phyloP scores from a whole-genome alignment of 768 basidiomycete species.

The Trametes meyenii region DNA sequence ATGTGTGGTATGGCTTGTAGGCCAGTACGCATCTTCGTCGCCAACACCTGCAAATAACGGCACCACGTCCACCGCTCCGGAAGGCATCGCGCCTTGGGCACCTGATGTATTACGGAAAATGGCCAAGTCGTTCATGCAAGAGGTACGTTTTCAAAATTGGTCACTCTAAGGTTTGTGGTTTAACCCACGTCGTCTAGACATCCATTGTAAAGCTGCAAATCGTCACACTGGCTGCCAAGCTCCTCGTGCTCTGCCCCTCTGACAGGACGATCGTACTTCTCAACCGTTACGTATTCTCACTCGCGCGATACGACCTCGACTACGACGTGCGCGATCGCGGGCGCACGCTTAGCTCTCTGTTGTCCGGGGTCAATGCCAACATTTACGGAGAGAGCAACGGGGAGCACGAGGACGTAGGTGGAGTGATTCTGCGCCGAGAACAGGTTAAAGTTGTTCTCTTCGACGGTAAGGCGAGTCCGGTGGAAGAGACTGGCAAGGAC shows the following conservation, averaged over 20 bases:
- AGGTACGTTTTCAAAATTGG: constrained; percentile 47
- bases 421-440: constrained; percentile 80
- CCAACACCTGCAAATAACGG: constrained; percentile 30
- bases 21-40: constrained; percentile 75
- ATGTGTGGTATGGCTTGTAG: constrained; percentile 91
- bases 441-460: constrained; percentile 82
- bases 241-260: constrained; percentile 68
- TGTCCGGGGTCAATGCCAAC: constrained; percentile 50
- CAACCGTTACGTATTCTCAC: constrained; percentile 71
- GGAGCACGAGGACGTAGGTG: constrained; percentile 50
- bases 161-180: too few relatives aligned
- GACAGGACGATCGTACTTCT: constrained; percentile 55
- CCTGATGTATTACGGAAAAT: constrained; percentile 87
- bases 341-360: constrained; percentile 73
- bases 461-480: constrained; percentile 64
- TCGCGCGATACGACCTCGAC: constrained; percentile 86
- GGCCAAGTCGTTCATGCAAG: constrained; percentile 69
- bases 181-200: constrained; percentile 41
- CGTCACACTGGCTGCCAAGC: constrained; percentile 84
- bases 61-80: constrained; percentile 38
- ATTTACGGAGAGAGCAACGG: constrained; percentile 30
- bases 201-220: constrained; percentile 79
- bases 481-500: constrained; percentile 33
- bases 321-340: constrained; percentile 93
- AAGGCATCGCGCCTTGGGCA: constrained; percentile 75